These are phyloP conservation scores for Plasmodium billcollinsi DNA, from an alignment of 169 alveolate species.

Conservation along the genomic window DNA sequence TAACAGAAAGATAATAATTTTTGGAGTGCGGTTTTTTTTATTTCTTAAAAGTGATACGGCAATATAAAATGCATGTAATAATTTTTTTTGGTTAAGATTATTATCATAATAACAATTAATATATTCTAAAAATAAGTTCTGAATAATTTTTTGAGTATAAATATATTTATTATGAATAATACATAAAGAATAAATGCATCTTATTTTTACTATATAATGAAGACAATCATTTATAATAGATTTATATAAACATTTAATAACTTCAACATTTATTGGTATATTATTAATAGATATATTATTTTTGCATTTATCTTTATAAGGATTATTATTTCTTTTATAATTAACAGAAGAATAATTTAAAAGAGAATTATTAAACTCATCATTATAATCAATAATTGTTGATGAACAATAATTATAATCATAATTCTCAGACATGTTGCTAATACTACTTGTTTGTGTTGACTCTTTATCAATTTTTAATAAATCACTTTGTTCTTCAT, in stretches of 20 bases:
- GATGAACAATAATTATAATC: slow-evolving; percentile 38
- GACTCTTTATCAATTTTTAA: slow-evolving; percentile 8
- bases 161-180: slow-evolving; percentile 67
- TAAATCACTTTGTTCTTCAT: slow-evolving; percentile 16
- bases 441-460: slow-evolving; percentile 39
- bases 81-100: slow-evolving; percentile 55
- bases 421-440: slow-evolving; percentile 8
- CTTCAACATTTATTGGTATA: slow-evolving; percentile 63
- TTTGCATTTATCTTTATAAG: slow-evolving; percentile 23
- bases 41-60: slow-evolving; percentile 74
- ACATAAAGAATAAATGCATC: slow-evolving; percentile 71
- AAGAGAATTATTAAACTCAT: slow-evolving; percentile 17
- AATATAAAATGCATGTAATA: slow-evolving; percentile 66
- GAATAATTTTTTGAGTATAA: slow-evolving; percentile 60
- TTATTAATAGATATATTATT: slow-evolving; percentile 42
- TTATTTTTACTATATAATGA: slow-evolving; percentile 68
- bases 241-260: slow-evolving; percentile 54
- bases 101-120: slow-evolving; percentile 12
- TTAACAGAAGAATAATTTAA: slow-evolving; percentile 18
- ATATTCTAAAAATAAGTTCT: slow-evolving; percentile 55
- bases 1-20: slow-evolving; percentile 25
- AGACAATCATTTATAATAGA: slow-evolving; percentile 17
- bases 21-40: slow-evolving; percentile 60
- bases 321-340: slow-evolving; percentile 11
- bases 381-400: slow-evolving; percentile 52